Evolutionary conservation across 345 rosid species (phyloP).

Genomic region (Excoecaria cochinchinensis): DNA sequence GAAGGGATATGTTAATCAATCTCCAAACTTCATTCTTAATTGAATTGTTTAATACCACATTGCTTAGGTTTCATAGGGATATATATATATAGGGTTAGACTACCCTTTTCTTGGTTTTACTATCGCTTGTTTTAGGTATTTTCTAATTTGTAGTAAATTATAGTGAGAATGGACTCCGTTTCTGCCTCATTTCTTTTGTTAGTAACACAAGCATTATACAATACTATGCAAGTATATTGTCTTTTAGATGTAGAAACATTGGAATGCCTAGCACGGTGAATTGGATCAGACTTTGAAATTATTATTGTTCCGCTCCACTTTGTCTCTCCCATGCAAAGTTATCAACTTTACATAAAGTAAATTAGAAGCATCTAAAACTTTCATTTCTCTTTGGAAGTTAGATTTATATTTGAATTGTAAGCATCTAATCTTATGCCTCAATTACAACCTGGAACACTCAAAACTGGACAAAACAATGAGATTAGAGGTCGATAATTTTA

Average conservation of each 20-base stretch:
- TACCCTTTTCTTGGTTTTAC: slow-evolving; percentile 7
- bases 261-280: too few relatives aligned
- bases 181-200: too few relatives aligned
- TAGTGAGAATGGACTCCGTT: too few relatives aligned
- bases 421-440: too few relatives aligned
- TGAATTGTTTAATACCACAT: neutral
- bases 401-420: neutral
- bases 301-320: slow-evolving; percentile 5
- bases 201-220: too few relatives aligned
- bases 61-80: neutral
- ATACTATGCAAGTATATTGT: too few relatives aligned
- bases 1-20: slow-evolving; percentile 35
- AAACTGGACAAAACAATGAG: too few relatives aligned
- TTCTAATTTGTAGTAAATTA: too few relatives aligned
- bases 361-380: neutral
- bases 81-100: slow-evolving; percentile 5
- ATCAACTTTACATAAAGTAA: neutral
- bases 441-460: too few relatives aligned
- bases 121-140: neutral
- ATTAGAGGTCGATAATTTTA: too few relatives aligned
- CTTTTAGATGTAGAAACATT: too few relatives aligned
- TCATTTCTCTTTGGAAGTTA: neutral
- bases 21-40: slow-evolving; percentile 8
- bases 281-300: neutral
- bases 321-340: neutral